Evolutionary conservation across 192 early-diverging fungal species (phyloP), one percentile per base, ranked within the genome.

Genomic region (Haplosporangium gracile): DNA sequence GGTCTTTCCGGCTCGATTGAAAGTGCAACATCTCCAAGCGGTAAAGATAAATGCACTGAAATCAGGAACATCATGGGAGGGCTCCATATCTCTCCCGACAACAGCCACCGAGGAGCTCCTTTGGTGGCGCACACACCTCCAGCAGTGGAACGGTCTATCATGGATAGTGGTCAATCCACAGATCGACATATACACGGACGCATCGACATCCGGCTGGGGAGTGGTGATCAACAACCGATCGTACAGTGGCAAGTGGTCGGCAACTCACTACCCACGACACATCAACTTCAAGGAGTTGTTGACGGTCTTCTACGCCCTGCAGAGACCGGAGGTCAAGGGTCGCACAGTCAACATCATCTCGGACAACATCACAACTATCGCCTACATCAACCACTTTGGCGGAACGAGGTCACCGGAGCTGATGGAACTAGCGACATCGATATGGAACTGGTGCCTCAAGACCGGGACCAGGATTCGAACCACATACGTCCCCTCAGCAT

Each of bases 1-100:
- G 18, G 47, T 82, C 1, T 74, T 88, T 24, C 74, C 86, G 3
- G 81, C 81, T 5, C 29, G 57, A 6, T 74, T 82, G 2, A 72
- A 72, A 18, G 72, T 77, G 15, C 74, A 72, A 38, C 38, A 63
- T 43, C 74, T 88, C 0, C 15, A 79, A 1, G n/a, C 34, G 0
- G 24, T 68, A 39, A 88, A 88, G 81, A 88, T 82, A 26, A n/a
- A 69, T 32, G 38, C 47, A 20, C 51, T 81, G 9, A 22, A 18
- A 39, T 7, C 16, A 5, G 39, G 29, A 10, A n/a, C 13, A 16
- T 22, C 34, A 36, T 77, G 38, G 75, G 10, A 7, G 20, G 63
- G 20, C 18, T 38, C 8, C 18, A n/a, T 77, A 29, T 11, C 10
- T n/a, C n/a, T 45, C 5, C 38, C 60, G 1, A n/a, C 18, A 0